Evolutionary conservation across 1,284 basidiomycete genomes (phyloP), one percentile per base, ranked within the genome.

Genomic region (Cryptococcus sp.): DNA sequence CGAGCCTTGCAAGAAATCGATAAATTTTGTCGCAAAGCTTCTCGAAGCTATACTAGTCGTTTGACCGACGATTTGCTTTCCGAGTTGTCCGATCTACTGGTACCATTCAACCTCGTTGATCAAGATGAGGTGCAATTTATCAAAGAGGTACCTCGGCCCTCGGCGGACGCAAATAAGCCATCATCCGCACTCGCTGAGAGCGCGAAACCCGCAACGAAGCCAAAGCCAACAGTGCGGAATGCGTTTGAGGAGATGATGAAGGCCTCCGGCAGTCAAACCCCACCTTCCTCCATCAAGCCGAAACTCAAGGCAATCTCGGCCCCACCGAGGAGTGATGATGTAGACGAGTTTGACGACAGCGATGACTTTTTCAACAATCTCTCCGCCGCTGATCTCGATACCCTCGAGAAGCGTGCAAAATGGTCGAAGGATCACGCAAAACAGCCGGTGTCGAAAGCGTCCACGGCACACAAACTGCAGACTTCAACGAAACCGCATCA

Each of bases 191-290:
- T 46, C 3, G 23, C 37, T 20, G 34, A 44, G 39, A 29, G 23
- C 25, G 15, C 38, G 6, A 60, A 62, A 44, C 34, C 57, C 8
- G 41, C 57, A 19, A 5, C 50, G 17, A 60, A 62, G 46, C 37
- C 57, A n/a, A 67, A 66, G 59, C 48, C 52, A 22, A 23, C 40
- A 8, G 40, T 58, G n/a, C 57, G 55, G 15, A 71, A 79, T 59
- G 78, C 75, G 5, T 78, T 79, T 52, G 65, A 68, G 10, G 67
- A 72, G 55, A 70, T 78, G 73, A 78, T 78, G 76, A 67, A 67
- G 29, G 64, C 67, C 16, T 69, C 75, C 19, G 69, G 67, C 5
- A 61, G 60, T 17, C 62, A 54, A 52, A 52, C 62, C 6, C 46
- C 57, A 29, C 46, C 58, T 13, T 39, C 58, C 19, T 59, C 57